These are phyloP conservation scores for Emergomyces pasteurianus DNA, from an alignment of 2,329 filamentous ascomycete species.

Conservation along the genomic window DNA sequence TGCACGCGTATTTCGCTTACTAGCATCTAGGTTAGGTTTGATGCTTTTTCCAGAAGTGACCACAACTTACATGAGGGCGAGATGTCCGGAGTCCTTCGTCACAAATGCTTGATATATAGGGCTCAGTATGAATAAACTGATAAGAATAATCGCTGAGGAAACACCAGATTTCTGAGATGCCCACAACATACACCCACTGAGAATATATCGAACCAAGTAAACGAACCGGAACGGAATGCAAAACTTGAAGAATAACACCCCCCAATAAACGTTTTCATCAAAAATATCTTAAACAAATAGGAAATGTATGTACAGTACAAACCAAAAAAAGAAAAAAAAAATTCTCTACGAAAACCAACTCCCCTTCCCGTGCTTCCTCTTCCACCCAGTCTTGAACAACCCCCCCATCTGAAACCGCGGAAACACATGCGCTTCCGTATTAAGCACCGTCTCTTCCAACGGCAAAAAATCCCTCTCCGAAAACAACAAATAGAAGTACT, in stretches of 20 bases:
- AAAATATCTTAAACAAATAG: too few relatives aligned
- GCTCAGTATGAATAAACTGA: too few relatives aligned
- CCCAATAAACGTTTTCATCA: not conserved
- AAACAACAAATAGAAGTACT: slow-evolving; percentile 95
- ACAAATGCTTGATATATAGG: not conserved
- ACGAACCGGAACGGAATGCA: not conserved
- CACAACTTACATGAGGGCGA: too few relatives aligned
- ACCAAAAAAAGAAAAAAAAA: not conserved
- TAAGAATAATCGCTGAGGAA: too few relatives aligned
- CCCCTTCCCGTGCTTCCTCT: slow-evolving; percentile 16
- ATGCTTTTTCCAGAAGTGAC: too few relatives aligned
- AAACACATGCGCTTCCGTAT: slow-evolving; percentile 88
- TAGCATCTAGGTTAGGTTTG: too few relatives aligned
- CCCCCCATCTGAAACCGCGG: slow-evolving; percentile 68
- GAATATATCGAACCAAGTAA: not conserved
- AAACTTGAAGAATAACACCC: not conserved
- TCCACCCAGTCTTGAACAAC: slow-evolving; percentile 31
- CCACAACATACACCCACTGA: not conserved
- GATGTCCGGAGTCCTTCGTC: too few relatives aligned
- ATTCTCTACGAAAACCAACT: slow-evolving; percentile 40
- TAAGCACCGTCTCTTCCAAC: slow-evolving; percentile 78
- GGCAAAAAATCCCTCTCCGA: slow-evolving; percentile 71
- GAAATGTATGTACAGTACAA: too few relatives aligned
- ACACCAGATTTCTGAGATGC: not conserved
- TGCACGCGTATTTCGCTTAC: too few relatives aligned